A percentile compares a stretch with the other conserved stretches of the same genome.
Conservation (phyloP, 768 basidiomycete genomes). For the Tulasnella sp. region DNA sequence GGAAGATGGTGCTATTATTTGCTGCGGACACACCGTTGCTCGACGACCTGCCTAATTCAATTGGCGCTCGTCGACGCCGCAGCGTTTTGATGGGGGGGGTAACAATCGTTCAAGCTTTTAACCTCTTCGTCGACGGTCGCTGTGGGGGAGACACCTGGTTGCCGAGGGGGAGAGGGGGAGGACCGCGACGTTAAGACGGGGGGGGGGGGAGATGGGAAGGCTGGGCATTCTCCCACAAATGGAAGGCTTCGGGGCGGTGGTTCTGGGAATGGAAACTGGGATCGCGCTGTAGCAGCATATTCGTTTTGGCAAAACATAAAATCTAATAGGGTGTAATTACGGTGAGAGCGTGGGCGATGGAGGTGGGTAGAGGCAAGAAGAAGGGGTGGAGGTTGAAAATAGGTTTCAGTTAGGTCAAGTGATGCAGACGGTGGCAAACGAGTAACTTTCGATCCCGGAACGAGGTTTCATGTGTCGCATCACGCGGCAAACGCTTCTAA, state of each 20-base stretch:
- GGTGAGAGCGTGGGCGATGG: not conserved
- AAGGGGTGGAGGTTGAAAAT: not conserved
- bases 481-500: not conserved
- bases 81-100: not conserved
- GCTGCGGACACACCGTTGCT: not conserved
- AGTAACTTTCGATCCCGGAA: not conserved
- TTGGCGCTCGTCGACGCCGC: not conserved
- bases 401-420: no score
- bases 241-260: not conserved
- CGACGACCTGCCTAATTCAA: not conserved
- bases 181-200: not conserved
- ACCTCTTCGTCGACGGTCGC: not conserved
- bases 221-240: slow-evolving; percentile 4
- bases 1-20: not conserved
- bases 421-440: not conserved
- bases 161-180: not conserved
- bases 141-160: not conserved
- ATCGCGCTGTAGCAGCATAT: not conserved
- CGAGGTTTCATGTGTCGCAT: not conserved
- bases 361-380: not conserved
- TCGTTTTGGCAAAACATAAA: not conserved
- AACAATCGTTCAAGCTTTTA: not conserved
- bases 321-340: not conserved
- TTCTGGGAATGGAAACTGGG: not conserved
- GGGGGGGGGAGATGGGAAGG: not conserved